These are phyloP conservation scores for Diaporthe eres DNA, from an alignment of 2,329 filamentous ascomycete species.

Conservation along the genomic window DNA sequence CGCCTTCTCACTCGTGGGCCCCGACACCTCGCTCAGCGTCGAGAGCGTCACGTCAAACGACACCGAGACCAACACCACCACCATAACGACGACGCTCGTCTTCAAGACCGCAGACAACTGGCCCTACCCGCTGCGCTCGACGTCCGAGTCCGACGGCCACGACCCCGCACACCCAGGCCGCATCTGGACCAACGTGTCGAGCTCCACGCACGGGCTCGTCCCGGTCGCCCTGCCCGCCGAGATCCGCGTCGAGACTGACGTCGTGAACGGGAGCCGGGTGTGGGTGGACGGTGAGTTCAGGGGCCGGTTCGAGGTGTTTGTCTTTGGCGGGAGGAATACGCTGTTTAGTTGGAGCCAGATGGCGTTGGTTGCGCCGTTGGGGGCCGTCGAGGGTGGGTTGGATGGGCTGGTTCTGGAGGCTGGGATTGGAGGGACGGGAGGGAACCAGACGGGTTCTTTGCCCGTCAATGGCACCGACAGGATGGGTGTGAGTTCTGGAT, in stretches of 20 bases:
- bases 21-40: slow-evolving; percentile 58
- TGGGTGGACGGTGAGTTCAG: slow-evolving; percentile 62
- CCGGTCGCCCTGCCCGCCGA: slow-evolving; percentile 50
- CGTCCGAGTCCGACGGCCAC: slow-evolving; percentile 58
- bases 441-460: not conserved
- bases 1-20: slow-evolving; percentile 59
- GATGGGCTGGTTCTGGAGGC: not conserved
- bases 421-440: not conserved
- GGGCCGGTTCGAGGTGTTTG: slow-evolving; percentile 68
- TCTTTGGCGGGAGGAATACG: slow-evolving; percentile 66
- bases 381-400: not conserved
- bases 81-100: slow-evolving; percentile 46
- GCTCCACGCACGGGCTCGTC: slow-evolving; percentile 60
- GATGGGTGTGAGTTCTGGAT: not conserved
- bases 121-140: slow-evolving; percentile 63
- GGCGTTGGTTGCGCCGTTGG: slow-evolving; percentile 62
- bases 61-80: not conserved
- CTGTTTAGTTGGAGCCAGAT: slow-evolving; percentile 69
- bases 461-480: not conserved
- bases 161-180: slow-evolving; percentile 63
- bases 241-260: slow-evolving; percentile 60
- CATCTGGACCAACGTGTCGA: slow-evolving; percentile 65
- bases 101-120: slow-evolving; percentile 59
- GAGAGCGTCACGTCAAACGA: slow-evolving; percentile 46
- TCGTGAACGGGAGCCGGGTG: slow-evolving; percentile 61